Evolutionary conservation across 495 filamentous ascomycete genomes (phyloP), one percentile per base, ranked within the genome.

Genomic region (Tuber indicum): DNA sequence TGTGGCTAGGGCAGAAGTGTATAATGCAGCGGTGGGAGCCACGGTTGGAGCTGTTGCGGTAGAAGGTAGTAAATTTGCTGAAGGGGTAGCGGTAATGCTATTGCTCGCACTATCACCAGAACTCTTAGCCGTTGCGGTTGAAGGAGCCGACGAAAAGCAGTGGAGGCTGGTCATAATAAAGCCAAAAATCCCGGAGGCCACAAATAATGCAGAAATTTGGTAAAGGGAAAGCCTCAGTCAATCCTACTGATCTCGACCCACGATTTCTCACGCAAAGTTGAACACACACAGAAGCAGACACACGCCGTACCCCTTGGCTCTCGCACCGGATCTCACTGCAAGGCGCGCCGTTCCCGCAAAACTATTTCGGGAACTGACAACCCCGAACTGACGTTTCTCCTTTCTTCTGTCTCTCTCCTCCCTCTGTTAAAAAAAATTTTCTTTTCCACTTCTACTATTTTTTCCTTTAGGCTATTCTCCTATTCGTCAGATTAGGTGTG

Each of bases 131-230:
- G 52, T 58, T 58, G n/a, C 23, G n/a, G n/a, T 26, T 26, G 58
- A 66, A 66, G 58, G 58, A 66, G 58, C 58, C 0, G 58, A 66
- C 32, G 58, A 17, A 32, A 66, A 66, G 58, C 12, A 32, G 58
- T 32, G 58, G 58, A 32, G 58, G 32, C 58, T 66, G 58, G 58
- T 66, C 58, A 66, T 66, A 66, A 66, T 66, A 66, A 66, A 66
- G 58, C 26, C 12, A 32, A 66, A 62, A 32, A 66, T 32, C n/a
- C n/a, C 49, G 49, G 23, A 7, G 23, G 49, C 23, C 23, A 10
- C 49, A 58, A 58, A 58, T 9, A 9, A 9, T 7, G 49, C 0
- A 0, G 19, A 23, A 49, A 49, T 5, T 49, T 7, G 49, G 9
- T 14, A 16, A 66, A 66, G 10, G n/a, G 58, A 66, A 66, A 66